A percentile compares a stretch with the other conserved stretches of the same genome.
Evolutionary conservation across 2,329 filamentous ascomycete genomes (phyloP).

Genomic region (Trichocomaceae sp.): DNA sequence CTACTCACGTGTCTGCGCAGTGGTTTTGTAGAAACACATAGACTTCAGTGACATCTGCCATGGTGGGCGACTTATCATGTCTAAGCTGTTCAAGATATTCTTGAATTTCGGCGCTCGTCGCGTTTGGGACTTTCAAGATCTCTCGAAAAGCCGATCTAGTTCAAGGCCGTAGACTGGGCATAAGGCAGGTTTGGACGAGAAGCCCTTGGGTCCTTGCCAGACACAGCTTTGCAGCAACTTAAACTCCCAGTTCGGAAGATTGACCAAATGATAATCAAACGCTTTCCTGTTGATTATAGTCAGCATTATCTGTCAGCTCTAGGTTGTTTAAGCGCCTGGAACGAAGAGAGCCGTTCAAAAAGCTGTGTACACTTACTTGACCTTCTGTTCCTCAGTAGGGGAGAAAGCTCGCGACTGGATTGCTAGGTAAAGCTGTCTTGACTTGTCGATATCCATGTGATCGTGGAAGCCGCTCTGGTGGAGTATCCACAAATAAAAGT

Average conservation of each 20-base stretch:
- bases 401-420: slow-evolving; percentile 8
- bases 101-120: slow-evolving; percentile 5
- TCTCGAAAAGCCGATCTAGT: slow-evolving; percentile 7
- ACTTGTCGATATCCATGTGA: slow-evolving; percentile 1
- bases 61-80: slow-evolving; percentile 1
- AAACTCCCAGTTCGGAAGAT: background rate
- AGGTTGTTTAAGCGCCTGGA: background rate
- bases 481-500: slow-evolving; percentile 8
- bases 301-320: slow-evolving; percentile 1
- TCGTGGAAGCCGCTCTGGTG: background rate
- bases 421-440: slow-evolving; percentile 3
- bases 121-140: slow-evolving; percentile 8
- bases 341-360: background rate
- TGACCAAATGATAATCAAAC: background rate
- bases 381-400: background rate
- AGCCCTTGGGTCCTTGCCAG: slow-evolving; percentile 4
- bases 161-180: slow-evolving; percentile 2
- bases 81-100: slow-evolving; percentile 6
- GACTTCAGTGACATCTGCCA: slow-evolving; percentile 7
- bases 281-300: background rate
- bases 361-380: slow-evolving; percentile 4
- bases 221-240: background rate
- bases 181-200: slow-evolving; percentile 5
- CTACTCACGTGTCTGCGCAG: slow-evolving; percentile 6
- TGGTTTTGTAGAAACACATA: slow-evolving; percentile 5